phyloP scores from a whole-genome alignment of 345 rosid species.

The Eucalyptus microcorys region DNA sequence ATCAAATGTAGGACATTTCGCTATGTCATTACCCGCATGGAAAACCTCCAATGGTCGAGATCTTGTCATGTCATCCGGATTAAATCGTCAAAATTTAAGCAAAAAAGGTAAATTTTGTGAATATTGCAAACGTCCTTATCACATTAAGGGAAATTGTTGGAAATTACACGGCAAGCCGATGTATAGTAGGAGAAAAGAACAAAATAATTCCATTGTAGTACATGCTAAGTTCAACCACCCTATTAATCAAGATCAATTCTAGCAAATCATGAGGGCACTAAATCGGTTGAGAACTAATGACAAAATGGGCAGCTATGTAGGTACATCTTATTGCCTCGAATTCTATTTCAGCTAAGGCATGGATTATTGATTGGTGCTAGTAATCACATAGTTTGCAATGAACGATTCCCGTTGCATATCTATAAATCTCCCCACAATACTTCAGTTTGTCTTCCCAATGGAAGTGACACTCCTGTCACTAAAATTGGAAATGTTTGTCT shows the following conservation, averaged over 20 bases:
- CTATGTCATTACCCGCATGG: too few relatives aligned
- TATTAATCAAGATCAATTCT: not conserved
- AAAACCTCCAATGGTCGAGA: too few relatives aligned
- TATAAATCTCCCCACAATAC: not conserved
- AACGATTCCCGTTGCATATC: not conserved
- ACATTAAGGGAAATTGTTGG: too few relatives aligned
- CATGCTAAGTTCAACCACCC: not conserved
- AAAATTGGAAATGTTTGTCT: not conserved
- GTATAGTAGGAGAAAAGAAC: too few relatives aligned
- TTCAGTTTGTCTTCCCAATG: not conserved
- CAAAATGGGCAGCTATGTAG: not conserved
- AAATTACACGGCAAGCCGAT: too few relatives aligned
- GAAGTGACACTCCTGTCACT: not conserved
- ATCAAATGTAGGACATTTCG: too few relatives aligned
- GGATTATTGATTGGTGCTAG: not conserved
- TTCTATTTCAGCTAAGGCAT: not conserved
- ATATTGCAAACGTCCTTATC: too few relatives aligned
- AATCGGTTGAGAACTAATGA: not conserved
- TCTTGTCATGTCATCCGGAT: fast-evolving
- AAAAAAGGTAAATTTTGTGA: too few relatives aligned
- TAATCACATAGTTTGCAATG: not conserved
- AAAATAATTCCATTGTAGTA: too few relatives aligned
- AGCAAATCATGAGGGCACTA: not conserved
- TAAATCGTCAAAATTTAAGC: too few relatives aligned
- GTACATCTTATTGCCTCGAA: not conserved